Evolutionary conservation across 495 filamentous ascomycete species (phyloP).

Genomic region (Aeminium ludgeri): DNA sequence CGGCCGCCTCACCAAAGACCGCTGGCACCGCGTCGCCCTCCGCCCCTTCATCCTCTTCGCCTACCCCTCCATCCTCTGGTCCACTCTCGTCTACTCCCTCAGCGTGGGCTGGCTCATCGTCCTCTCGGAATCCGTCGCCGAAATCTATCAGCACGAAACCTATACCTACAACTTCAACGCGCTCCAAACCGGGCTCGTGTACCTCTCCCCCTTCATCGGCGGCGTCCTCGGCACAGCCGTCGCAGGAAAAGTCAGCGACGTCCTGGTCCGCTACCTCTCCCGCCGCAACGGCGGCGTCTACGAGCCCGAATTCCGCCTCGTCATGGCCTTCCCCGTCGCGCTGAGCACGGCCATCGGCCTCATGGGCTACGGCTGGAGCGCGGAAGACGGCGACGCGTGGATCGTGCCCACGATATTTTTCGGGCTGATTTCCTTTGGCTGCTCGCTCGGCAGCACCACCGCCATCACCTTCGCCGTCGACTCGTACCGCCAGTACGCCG

Average conservation of each 20-base stretch:
- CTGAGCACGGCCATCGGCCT: slow-evolving; percentile 68
- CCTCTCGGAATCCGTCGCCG: slow-evolving; percentile 68
- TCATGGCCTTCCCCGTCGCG: slow-evolving; percentile 75
- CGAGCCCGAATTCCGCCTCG: slow-evolving; percentile 85
- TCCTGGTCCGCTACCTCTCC: slow-evolving; percentile 64
- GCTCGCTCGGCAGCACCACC: slow-evolving; percentile 81
- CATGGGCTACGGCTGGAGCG: slow-evolving; percentile 90
- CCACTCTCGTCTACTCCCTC: slow-evolving; percentile 66
- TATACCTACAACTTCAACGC: slow-evolving; percentile 61
- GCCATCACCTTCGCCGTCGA: slow-evolving; percentile 91
- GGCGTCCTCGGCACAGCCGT: slow-evolving; percentile 80
- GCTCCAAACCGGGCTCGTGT: slow-evolving; percentile 68
- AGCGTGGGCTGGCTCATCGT: slow-evolving; percentile 95
- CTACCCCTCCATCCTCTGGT: slow-evolving; percentile 88
- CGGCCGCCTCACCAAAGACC: slow-evolving; percentile 60
- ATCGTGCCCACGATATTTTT: slow-evolving; percentile 91
- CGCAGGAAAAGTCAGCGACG: slow-evolving; percentile 74
- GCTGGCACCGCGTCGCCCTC: slow-evolving; percentile 56
- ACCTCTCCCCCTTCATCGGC: slow-evolving; percentile 78
- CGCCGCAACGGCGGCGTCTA: slow-evolving; percentile 81
- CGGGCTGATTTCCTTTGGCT: slow-evolving; percentile 83
- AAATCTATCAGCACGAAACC: slow-evolving; percentile 52
- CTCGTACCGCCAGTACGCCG: slow-evolving; percentile 83
- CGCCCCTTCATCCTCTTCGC: slow-evolving; percentile 74
- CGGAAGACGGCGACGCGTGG: slow-evolving; percentile 55